Base-by-base conservation (phyloP, 2,329 filamentous ascomycete genomes). In the Cercospora sojina region DNA sequence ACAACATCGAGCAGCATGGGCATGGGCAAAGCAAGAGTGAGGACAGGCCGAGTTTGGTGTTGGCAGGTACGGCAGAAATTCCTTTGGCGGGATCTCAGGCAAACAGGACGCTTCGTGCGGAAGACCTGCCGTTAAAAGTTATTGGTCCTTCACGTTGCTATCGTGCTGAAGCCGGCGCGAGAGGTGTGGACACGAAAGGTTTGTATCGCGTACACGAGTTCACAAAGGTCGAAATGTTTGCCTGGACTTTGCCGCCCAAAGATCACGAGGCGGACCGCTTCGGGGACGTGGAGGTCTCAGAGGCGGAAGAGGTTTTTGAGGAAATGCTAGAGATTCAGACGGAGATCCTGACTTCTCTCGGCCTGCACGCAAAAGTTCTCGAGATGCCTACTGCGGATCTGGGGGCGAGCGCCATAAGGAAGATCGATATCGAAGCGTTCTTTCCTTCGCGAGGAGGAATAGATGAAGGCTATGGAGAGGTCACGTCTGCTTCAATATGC, bases 161-260 rank as follows among this genome's bases (percentile, higher is more conserved):
- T 80, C 90, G 95, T 61, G 95, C 95, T 53, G 95, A 99, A 81
- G 95, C 95, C 0, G 95, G 95, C 32, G 91, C 93, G 0, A 86
- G 94, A 43, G 95, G 95, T 31, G 89, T 90, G 25, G 92, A 95
- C 73, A 97, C 93, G 1, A 97, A 97, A 80, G 95, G 95, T 5
- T 82, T 99, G 1, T 99, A 98, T 80, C 90, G 95, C 29, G 95
- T 99, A 3, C 95, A 99, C 80, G 95, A 99, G 80, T 99, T 99
- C 80, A 97, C 93, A 29, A 99, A 99, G 78, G 94, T 99, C 0
- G 95, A 99, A 79, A 89, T 99, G 84, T 98, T 99, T 77, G 93
- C 91, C 0, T 99, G 95, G 95, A 90, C 92, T 65, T 74, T 2
- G 76, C 75, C 32, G 9, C 58, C 57, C 38, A 76, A 67, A 16